phyloP scores from a whole-genome alignment of 495 filamentous ascomycete genomes.

The Penicillium tannophilum region DNA sequence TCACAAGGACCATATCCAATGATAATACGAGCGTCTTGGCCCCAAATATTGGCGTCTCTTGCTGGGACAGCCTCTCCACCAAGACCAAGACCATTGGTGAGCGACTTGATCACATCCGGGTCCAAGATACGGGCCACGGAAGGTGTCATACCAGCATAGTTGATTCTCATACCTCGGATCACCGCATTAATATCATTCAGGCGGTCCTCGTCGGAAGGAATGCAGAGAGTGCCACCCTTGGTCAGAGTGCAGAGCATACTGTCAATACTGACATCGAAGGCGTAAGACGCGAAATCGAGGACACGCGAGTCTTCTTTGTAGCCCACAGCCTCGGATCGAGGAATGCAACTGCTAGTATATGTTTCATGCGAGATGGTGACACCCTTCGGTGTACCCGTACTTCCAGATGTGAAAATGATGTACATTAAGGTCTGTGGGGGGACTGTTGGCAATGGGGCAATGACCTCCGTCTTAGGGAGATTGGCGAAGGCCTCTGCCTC shows the following conservation, averaged over 20 bases:
- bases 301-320: slow-evolving; percentile 40
- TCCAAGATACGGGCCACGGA: slow-evolving; percentile 50
- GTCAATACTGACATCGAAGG: slow-evolving; percentile 51
- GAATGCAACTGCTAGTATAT: slow-evolving; percentile 42
- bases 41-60: slow-evolving; percentile 43
- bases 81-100: slow-evolving; percentile 47
- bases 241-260: slow-evolving; percentile 49
- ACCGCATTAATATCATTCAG: slow-evolving; percentile 50
- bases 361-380: slow-evolving; percentile 53
- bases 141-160: slow-evolving; percentile 52
- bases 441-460: slow-evolving; percentile 25
- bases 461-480: slow-evolving; percentile 1
- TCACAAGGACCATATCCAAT: slow-evolving; percentile 56
- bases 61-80: slow-evolving; percentile 54
- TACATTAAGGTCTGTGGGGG: slow-evolving; percentile 39
- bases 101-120: slow-evolving; percentile 44
- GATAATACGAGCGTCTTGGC: slow-evolving; percentile 41
- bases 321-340: slow-evolving; percentile 38
- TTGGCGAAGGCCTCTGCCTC: slow-evolving; percentile 24
- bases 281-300: slow-evolving; percentile 48
- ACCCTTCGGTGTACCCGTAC: slow-evolving; percentile 58
- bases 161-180: slow-evolving; percentile 47
- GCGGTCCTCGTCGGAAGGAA: slow-evolving; percentile 53
- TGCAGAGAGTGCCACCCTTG: slow-evolving; percentile 52
- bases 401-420: slow-evolving; percentile 56